Evolutionary conservation across 805 yeast species (phyloP), one percentile per base, ranked within the genome.

Genomic region (Saccharomycopsis olivae): DNA sequence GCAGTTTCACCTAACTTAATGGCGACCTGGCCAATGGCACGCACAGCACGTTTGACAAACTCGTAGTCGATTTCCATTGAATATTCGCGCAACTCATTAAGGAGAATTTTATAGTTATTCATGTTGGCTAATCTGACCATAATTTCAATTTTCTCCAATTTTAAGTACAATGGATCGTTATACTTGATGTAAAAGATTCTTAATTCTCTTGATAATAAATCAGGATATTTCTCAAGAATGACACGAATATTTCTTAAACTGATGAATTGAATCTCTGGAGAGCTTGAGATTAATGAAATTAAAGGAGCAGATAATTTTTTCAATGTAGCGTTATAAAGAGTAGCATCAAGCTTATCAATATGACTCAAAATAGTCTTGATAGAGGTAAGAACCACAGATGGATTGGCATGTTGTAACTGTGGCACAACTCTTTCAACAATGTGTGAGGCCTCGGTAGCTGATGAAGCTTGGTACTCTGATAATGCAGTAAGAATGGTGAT

Each of bases 371-470:
- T 75, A 2, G 83, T 86, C 54, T 87, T 85, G 47, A 92, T 75
- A 1, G 96, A 73, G 20, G 85, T 73, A 49, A 89, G 64, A 2
- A 92, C 96, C 16, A 92, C 97, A 3, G 95, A 84, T 0, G 98
- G 95, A 57, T 89, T 89, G 18, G 84, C 96, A 58, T 89, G 98
- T 63, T 89, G 98, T 53, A 89, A 71, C 61, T 92, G 97, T 11
- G 98, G 97, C 8, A 84, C 73, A 8, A 86, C 87, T 47, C 95
- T 70, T 53, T 89, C 96, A 47, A 89, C 72, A 40, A 89, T 84
- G 53, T 84, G 87, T 45, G 71, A 75, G 2, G 94, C 87, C 55
- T 88, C 95, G 13, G 69, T 64, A 2, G 63, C 56, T 34, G 68
- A 72, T 2, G 55, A 52, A 0, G 94, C 67, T 4, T 64, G 55